These are phyloP conservation scores for Colletotrichum sp. DNA, from an alignment of 2,329 filamentous ascomycete genomes.

Conservation along the genomic window DNA sequence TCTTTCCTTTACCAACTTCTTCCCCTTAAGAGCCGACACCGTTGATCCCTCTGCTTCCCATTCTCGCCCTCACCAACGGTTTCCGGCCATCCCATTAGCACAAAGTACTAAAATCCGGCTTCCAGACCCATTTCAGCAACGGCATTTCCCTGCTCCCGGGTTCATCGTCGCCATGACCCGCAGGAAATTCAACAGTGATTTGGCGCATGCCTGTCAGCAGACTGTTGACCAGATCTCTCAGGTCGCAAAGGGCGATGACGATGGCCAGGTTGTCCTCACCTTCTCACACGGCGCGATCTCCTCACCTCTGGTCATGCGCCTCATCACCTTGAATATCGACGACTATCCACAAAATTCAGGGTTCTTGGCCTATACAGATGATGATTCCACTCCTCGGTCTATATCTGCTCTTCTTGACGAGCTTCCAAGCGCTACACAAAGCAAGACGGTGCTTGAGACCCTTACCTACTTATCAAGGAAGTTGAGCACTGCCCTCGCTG, in stretches of 20 bases:
- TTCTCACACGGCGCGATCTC: slow-evolving; percentile 40
- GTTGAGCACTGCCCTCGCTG: slow-evolving; percentile 28
- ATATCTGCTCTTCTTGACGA: slow-evolving; percentile 43
- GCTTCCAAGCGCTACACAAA: slow-evolving; percentile 49
- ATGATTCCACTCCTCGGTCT: slow-evolving; percentile 33
- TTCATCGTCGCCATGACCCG: slow-evolving; percentile 62
- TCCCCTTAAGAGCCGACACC: background rate
- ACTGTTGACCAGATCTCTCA: slow-evolving; percentile 55
- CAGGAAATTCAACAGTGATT: slow-evolving; percentile 67
- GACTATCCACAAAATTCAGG: slow-evolving; percentile 41
- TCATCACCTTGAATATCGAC: slow-evolving; percentile 29
- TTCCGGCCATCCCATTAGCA: background rate
- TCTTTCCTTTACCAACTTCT: background rate
- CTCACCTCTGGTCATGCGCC: slow-evolving; percentile 30
- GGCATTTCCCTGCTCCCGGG: background rate
- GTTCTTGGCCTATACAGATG: slow-evolving; percentile 50
- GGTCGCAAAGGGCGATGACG: slow-evolving; percentile 68
- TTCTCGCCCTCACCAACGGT: background rate
- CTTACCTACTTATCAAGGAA: slow-evolving; percentile 25
- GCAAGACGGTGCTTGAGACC: slow-evolving; percentile 46
- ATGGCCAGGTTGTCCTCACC: slow-evolving; percentile 73
- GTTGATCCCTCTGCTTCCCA: background rate
- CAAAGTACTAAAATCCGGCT: background rate
- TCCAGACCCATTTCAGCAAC: background rate
- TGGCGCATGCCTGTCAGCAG: slow-evolving; percentile 40